Evolutionary conservation across 495 filamentous ascomycete species (phyloP).

Genomic region (Penicillium manginii): DNA sequence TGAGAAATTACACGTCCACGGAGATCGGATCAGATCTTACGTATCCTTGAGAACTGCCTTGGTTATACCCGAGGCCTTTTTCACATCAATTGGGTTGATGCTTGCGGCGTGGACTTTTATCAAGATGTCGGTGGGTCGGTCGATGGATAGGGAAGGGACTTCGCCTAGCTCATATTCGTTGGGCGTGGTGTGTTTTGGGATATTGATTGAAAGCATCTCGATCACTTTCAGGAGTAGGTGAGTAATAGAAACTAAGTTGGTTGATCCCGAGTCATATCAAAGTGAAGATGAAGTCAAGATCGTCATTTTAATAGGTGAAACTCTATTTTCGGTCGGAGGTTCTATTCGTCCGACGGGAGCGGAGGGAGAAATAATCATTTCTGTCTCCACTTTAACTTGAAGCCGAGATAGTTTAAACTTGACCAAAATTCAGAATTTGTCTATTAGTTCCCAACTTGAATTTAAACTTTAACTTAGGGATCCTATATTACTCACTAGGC

Average conservation of each 20-base stretch:
- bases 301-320: neutral
- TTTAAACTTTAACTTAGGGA: no score
- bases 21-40: slow-evolving; percentile 4
- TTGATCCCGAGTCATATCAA: no score
- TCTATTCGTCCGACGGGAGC: neutral
- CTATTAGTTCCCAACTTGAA: no score
- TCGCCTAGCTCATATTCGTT: slow-evolving; percentile 44
- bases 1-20: neutral
- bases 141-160: slow-evolving; percentile 46
- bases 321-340: neutral
- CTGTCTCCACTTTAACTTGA: no score
- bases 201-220: slow-evolving; percentile 52
- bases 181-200: slow-evolving; percentile 45
- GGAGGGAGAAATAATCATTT: slow-evolving; percentile 2
- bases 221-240: neutral
- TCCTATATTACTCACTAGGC: no score
- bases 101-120: slow-evolving; percentile 54
- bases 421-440: no score
- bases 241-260: no score
- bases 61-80: slow-evolving; percentile 38
- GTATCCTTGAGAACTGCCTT: slow-evolving; percentile 35
- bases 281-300: no score
- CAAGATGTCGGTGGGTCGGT: slow-evolving; percentile 46
- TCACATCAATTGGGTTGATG: slow-evolving; percentile 55
- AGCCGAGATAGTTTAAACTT: no score